phyloP scores from a whole-genome alignment of 139 green algal genomes.

The Micromonas pusilla region DNA sequence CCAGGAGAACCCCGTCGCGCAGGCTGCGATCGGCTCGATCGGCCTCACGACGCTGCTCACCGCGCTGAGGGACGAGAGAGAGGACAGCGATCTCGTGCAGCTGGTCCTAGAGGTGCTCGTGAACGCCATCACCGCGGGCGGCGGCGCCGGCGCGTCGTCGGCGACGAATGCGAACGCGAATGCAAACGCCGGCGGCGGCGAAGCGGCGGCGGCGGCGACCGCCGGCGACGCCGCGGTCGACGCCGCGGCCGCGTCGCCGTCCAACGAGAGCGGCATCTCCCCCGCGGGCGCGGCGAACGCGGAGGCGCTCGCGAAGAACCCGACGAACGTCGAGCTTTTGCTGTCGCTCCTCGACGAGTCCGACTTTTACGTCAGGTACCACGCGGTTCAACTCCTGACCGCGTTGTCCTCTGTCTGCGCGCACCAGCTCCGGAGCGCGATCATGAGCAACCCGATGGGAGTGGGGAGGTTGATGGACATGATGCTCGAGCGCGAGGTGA shows the following conservation, averaged over 20 bases:
- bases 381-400: slow-evolving; percentile 73
- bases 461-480: slow-evolving; percentile 66
- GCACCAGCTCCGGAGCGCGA: slow-evolving; percentile 46
- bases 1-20: slow-evolving; percentile 42
- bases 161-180: not conserved
- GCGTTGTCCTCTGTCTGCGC: slow-evolving; percentile 47
- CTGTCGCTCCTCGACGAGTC: slow-evolving; percentile 62
- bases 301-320: slow-evolving; percentile 61
- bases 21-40: slow-evolving; percentile 64
- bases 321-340: slow-evolving; percentile 58
- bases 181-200: not conserved
- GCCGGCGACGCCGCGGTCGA: too few relatives aligned
- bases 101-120: slow-evolving; percentile 71
- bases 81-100: slow-evolving; percentile 70
- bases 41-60: slow-evolving; percentile 61
- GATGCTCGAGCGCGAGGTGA: slow-evolving; percentile 65
- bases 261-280: not conserved
- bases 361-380: slow-evolving; percentile 85
- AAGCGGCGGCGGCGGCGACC: not conserved
- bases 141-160: not conserved
- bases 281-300: slow-evolving; percentile 32
- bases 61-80: slow-evolving; percentile 62
- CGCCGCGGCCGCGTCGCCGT: not conserved
- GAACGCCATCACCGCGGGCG: slow-evolving; percentile 26
- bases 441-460: slow-evolving; percentile 63